phyloP scores from a whole-genome alignment of 1,284 basidiomycete species.

The Somion occarium region DNA sequence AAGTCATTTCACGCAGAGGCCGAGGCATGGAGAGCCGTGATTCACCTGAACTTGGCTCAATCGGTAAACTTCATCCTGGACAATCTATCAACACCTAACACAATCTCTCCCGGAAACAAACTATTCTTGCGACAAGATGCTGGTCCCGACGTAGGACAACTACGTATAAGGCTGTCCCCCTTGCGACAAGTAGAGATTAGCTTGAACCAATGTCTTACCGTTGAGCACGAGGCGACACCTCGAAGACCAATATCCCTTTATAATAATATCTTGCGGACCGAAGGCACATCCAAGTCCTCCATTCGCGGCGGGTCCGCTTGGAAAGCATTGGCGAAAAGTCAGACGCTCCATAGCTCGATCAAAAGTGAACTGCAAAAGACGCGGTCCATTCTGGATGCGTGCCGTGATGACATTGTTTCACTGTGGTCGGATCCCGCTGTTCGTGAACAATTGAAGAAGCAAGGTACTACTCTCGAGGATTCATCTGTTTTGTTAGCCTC shows the following conservation, averaged over 20 bases:
- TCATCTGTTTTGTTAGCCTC: neutral
- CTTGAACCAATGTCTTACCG: slow-evolving; percentile 26
- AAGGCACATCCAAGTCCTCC: slow-evolving; percentile 32
- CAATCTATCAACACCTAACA: slow-evolving; percentile 25
- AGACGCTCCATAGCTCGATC: slow-evolving; percentile 6
- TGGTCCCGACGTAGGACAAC: slow-evolving; percentile 32
- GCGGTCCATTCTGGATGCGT: slow-evolving; percentile 46
- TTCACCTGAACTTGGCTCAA: slow-evolving; percentile 59
- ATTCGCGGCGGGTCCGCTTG: slow-evolving; percentile 46
- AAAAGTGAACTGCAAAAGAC: slow-evolving; percentile 36
- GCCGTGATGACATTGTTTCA: slow-evolving; percentile 47
- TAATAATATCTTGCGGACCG: neutral
- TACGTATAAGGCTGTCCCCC: slow-evolving; percentile 49
- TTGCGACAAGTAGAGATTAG: slow-evolving; percentile 52
- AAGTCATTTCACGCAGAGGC: slow-evolving; percentile 52
- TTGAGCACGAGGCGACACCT: slow-evolving; percentile 6
- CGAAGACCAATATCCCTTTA: neutral
- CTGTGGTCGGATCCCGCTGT: slow-evolving; percentile 46
- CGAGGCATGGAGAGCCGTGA: slow-evolving; percentile 55
- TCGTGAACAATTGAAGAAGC: slow-evolving; percentile 20
- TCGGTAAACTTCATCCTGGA: slow-evolving; percentile 55
- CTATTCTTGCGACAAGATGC: slow-evolving; percentile 10
- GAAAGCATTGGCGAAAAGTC: slow-evolving; percentile 31
- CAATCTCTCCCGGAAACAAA: neutral
- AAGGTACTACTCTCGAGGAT: neutral